These are phyloP conservation scores for Sugiyamaella marilandica DNA, from an alignment of 805 yeast species.

Conservation along the genomic window DNA sequence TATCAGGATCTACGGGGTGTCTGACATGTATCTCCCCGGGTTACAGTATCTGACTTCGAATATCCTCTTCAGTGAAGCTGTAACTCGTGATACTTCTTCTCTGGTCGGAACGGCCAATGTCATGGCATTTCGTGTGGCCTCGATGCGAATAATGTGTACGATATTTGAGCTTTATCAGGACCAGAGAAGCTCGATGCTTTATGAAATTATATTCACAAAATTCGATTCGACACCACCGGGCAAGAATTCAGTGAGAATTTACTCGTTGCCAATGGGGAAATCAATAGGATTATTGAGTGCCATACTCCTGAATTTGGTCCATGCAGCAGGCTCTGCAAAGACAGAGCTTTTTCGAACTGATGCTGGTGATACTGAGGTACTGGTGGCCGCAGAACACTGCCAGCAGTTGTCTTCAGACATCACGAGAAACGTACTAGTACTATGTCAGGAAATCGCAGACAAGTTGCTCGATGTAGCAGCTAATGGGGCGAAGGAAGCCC, in stretches of 20 bases:
- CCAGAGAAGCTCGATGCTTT: conserved; percentile 58
- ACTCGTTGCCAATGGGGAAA: conserved; percentile 41
- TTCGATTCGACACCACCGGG: conserved; percentile 46
- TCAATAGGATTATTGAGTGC: conserved; percentile 47
- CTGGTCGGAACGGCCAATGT: conserved; percentile 24
- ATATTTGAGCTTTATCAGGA: conserved; percentile 31
- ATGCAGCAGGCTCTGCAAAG: conserved; percentile 32
- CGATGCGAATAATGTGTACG: conserved; percentile 23
- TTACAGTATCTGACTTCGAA: conserved; percentile 49
- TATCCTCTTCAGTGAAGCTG: conserved; percentile 39
- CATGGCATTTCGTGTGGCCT: conserved; percentile 30
- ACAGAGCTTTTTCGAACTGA: conserved; percentile 16
- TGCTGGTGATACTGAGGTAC: too few species aligned
- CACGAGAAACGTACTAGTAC: conserved; percentile 1
- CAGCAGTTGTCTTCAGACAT: background rate
- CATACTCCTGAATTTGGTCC: conserved; percentile 43
- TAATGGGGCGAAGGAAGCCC: background rate
- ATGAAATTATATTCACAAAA: conserved; percentile 50
- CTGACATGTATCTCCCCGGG: conserved; percentile 39
- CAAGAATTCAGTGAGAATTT: conserved; percentile 42
- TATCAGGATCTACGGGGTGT: background rate
- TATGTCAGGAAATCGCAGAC: background rate
- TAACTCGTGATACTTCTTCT: conserved; percentile 25
- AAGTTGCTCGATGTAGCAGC: conserved; percentile 1
- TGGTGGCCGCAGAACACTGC: conserved; percentile 2